These are phyloP conservation scores for Tilletia setariae DNA, from an alignment of 1,284 basidiomycete genomes.

Conservation along the genomic window DNA sequence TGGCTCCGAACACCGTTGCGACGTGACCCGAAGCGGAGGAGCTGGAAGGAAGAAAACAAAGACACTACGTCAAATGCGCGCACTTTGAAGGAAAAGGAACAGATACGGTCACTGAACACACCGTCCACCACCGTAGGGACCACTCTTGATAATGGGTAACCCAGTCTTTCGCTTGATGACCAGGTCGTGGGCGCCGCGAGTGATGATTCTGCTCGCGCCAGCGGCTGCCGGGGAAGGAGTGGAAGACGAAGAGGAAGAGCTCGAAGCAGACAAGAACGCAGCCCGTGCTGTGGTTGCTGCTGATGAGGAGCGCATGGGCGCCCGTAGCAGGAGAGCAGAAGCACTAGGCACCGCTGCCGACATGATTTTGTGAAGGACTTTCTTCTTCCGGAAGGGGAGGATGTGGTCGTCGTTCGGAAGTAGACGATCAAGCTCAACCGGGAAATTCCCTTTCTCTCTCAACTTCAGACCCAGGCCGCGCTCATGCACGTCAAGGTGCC, in stretches of 20 bases:
- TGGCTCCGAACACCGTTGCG: conserved; percentile 94
- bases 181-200: conserved; percentile 38
- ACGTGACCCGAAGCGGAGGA: conserved; percentile 62
- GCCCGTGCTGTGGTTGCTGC: too few species aligned
- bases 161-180: conserved; percentile 52
- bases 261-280: not conserved
- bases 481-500: too few species aligned
- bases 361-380: too few species aligned
- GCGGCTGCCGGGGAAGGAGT: not conserved
- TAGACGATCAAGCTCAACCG: too few species aligned
- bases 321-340: too few species aligned
- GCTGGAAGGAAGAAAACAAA: conserved; percentile 22
- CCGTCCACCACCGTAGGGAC: conserved; percentile 52
- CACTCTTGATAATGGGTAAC: conserved; percentile 45
- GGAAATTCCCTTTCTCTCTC: too few species aligned
- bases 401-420: too few species aligned
- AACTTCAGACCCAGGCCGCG: too few species aligned
- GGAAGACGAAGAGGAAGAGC: not conserved
- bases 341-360: too few species aligned
- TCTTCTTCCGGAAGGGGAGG: too few species aligned
- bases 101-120: conserved; percentile 19
- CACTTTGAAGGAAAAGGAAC: not conserved
- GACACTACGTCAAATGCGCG: not conserved
- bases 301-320: too few species aligned
- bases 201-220: not conserved